Evolutionary conservation across 1,139 yeast species (phyloP).

Genomic region (Pichia sp.): DNA sequence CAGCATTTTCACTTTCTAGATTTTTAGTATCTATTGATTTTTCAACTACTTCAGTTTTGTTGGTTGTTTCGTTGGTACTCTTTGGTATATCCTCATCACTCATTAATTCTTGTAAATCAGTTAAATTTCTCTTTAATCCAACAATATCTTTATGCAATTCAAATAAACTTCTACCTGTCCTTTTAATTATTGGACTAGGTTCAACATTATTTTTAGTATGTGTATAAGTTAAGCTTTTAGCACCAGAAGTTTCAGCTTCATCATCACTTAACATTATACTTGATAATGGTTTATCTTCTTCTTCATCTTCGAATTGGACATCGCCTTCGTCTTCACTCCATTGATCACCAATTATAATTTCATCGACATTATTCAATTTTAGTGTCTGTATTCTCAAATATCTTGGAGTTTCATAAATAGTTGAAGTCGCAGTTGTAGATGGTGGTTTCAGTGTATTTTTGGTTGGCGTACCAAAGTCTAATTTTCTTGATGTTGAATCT

Average conservation of each 20-base stretch:
- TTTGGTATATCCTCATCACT: background rate
- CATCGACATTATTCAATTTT: slow-evolving; percentile 5
- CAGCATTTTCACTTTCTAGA: slow-evolving; percentile 18
- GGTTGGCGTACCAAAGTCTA: slow-evolving; percentile 7
- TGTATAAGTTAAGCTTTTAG: background rate
- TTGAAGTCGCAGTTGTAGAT: background rate
- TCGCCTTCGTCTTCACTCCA: slow-evolving; percentile 11
- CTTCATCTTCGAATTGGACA: slow-evolving; percentile 1
- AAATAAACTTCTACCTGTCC: slow-evolving; percentile 27
- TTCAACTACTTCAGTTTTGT: background rate
- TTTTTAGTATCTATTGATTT: slow-evolving; percentile 13
- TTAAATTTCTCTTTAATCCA: slow-evolving; percentile 23
- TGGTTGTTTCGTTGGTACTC: slow-evolving; percentile 16
- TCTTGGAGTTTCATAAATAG: slow-evolving; percentile 16
- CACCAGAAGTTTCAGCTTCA: background rate
- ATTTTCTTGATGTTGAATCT: slow-evolving; percentile 1
- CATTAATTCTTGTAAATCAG: slow-evolving; percentile 11
- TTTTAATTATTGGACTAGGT: slow-evolving; percentile 29
- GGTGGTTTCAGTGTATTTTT: background rate
- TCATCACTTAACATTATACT: background rate
- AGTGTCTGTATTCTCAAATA: slow-evolving; percentile 11
- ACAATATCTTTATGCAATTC: slow-evolving; percentile 32
- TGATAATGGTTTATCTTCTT: background rate
- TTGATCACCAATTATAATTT: slow-evolving; percentile 12
- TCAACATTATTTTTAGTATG: slow-evolving; percentile 14